Evolutionary conservation across 768 basidiomycete species (phyloP).

Genomic region (Podaxis mareebaensis): DNA sequence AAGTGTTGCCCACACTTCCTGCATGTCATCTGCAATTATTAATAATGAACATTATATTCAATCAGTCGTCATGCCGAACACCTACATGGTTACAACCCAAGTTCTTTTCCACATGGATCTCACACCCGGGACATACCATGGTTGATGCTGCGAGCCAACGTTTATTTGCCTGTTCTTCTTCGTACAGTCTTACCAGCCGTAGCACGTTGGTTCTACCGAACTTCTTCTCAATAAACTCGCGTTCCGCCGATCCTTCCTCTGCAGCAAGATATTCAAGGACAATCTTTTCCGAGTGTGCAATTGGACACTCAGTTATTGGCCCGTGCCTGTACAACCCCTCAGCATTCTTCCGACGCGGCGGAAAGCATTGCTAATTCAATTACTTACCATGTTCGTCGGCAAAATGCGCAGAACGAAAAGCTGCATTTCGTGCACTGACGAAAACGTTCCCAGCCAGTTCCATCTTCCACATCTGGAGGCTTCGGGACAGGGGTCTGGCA

Average conservation of each 20-base stretch:
- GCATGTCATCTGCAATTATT: slow-evolving; percentile 66
- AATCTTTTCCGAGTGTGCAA: slow-evolving; percentile 64
- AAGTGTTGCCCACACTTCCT: slow-evolving; percentile 75
- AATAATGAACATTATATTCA: slow-evolving; percentile 15
- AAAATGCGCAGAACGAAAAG: slow-evolving; percentile 84
- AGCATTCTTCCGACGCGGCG: background rate
- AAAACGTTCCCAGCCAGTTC: slow-evolving; percentile 69
- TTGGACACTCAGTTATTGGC: slow-evolving; percentile 67
- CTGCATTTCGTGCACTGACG: slow-evolving; percentile 70
- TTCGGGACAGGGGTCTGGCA: slow-evolving; percentile 82
- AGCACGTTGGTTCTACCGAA: slow-evolving; percentile 65
- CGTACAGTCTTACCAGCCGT: slow-evolving; percentile 58
- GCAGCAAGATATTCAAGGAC: slow-evolving; percentile 66
- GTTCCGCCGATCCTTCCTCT: slow-evolving; percentile 50
- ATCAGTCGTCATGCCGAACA: slow-evolving; percentile 19
- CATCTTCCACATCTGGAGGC: slow-evolving; percentile 49
- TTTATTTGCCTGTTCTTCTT: slow-evolving; percentile 76
- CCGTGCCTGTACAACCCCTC: slow-evolving; percentile 65
- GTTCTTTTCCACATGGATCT: slow-evolving; percentile 71
- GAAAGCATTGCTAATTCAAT: background rate
- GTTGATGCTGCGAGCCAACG: slow-evolving; percentile 73
- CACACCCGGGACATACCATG: slow-evolving; percentile 73
- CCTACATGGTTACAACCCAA: slow-evolving; percentile 88
- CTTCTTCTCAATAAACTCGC: slow-evolving; percentile 54
- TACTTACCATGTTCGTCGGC: slow-evolving; percentile 74